A percentile compares a stretch with the other conserved stretches of the same genome.
These are phyloP conservation scores for Cantharellus anzutake DNA, from an alignment of 768 basidiomycete species.

Conservation along the genomic window DNA sequence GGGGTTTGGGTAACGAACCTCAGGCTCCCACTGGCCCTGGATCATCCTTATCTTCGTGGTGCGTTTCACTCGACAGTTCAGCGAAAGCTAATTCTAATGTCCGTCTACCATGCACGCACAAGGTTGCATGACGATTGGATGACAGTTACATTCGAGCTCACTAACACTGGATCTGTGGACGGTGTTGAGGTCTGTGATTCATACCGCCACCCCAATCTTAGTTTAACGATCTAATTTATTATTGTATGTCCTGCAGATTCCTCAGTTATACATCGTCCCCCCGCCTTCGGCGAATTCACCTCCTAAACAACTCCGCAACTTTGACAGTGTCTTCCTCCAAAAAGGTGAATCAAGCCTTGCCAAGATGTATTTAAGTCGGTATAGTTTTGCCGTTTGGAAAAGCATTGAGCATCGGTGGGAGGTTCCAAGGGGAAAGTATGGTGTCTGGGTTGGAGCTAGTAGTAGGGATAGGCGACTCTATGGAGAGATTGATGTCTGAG, in stretches of 20 bases:
- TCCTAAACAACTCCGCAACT: slow-evolving; percentile 30
- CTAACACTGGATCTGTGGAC: slow-evolving; percentile 10
- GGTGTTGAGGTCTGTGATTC: slow-evolving; percentile 12
- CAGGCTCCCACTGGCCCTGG: no score
- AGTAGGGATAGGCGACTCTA: slow-evolving; percentile 2
- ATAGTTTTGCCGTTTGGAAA: slow-evolving; percentile 7
- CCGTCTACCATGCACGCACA: slow-evolving; percentile 10
- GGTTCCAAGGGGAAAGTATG: neutral
- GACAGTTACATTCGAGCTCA: slow-evolving; percentile 7
- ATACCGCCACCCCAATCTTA: no score
- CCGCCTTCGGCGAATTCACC: slow-evolving; percentile 30
- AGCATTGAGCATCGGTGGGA: slow-evolving; percentile 5
- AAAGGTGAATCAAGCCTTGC: slow-evolving; percentile 7
- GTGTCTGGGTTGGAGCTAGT: slow-evolving; percentile 5
- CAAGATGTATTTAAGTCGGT: slow-evolving; percentile 1
- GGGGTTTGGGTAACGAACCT: no score
- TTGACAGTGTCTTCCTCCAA: slow-evolving; percentile 17
- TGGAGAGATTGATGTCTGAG: neutral
- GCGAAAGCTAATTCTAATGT: no score
- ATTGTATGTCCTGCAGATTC: slow-evolving; percentile 14
- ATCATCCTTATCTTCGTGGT: no score
- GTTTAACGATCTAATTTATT: no score
- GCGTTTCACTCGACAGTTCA: no score
- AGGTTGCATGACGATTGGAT: slow-evolving; percentile 7
- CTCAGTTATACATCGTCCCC: slow-evolving; percentile 35